These are phyloP conservation scores for Psilocybe subaeruginosa DNA, from an alignment of 768 basidiomycete genomes.

Conservation along the genomic window DNA sequence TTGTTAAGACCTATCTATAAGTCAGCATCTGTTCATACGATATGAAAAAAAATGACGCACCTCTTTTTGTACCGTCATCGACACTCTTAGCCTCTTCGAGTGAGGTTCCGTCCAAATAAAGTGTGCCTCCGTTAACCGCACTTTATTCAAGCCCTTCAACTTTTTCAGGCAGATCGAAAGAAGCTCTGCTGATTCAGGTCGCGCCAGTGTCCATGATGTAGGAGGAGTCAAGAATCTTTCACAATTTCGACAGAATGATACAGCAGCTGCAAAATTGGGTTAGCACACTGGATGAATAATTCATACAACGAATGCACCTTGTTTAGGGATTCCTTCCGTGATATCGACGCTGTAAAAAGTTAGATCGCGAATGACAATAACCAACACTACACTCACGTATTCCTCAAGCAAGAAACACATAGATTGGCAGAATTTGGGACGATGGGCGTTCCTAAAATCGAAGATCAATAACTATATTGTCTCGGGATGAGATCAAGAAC, in stretches of 20 bases:
- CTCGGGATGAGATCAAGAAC: background rate
- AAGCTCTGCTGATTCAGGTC: conserved; percentile 90
- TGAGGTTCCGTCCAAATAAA: conserved; percentile 99
- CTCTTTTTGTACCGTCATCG: conserved; percentile 98
- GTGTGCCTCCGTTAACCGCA: conserved; percentile 95
- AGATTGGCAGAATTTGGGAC: conserved; percentile 92
- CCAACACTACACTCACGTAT: conserved; percentile 58
- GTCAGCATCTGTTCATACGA: background rate
- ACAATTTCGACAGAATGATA: conserved; percentile 95
- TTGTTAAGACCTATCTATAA: conserved; percentile 74
- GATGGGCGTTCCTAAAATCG: conserved; percentile 70
- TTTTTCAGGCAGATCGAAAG: conserved; percentile 94
- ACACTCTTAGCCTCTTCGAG: conserved; percentile 89
- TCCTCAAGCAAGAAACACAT: conserved; percentile 86
- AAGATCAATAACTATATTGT: background rate
- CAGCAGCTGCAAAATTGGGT: conserved; percentile 56
- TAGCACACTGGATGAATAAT: background rate
- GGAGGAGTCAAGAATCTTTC: conserved; percentile 96
- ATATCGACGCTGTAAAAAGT: conserved; percentile 78
- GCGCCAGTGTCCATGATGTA: conserved; percentile 79
- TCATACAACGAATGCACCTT: conserved; percentile 52
- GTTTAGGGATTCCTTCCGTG: conserved; percentile 97
- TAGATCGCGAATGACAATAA: background rate
- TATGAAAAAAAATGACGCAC: conserved; percentile 36
- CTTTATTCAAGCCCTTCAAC: conserved; percentile 91